These are phyloP conservation scores for Staphylotrichum longicolle DNA, from an alignment of 495 filamentous ascomycete genomes.

Conservation along the genomic window DNA sequence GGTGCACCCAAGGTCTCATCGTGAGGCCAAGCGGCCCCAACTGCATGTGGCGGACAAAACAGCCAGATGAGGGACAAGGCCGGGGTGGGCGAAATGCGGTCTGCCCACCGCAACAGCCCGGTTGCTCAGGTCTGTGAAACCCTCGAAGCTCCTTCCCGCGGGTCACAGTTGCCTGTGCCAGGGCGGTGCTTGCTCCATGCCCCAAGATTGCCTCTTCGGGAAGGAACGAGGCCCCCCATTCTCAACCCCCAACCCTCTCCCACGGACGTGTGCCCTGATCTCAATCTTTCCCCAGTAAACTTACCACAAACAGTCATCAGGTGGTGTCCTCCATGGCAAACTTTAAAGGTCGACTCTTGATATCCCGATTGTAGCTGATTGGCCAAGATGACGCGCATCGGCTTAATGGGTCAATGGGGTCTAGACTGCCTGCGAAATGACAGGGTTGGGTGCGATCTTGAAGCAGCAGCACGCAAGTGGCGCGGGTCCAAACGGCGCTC, in stretches of 20 bases:
- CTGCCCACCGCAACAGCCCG: background rate
- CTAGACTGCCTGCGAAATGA: background rate
- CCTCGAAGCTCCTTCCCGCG: no score
- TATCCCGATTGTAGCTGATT: background rate
- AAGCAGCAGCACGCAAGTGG: background rate
- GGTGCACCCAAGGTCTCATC: background rate
- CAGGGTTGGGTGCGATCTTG: background rate
- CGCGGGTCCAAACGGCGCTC: background rate
- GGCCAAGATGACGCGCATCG: background rate
- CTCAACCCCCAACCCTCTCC: no score
- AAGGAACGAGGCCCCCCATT: no score
- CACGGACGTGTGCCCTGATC: no score
- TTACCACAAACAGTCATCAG: no score
- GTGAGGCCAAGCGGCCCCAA: background rate
- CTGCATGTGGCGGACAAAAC: slow-evolving; percentile 1
- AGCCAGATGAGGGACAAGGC: background rate
- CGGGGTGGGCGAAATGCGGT: background rate
- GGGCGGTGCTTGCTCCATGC: no score
- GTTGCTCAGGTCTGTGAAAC: background rate
- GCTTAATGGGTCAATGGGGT: background rate
- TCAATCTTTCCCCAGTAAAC: no score
- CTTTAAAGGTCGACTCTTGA: background rate
- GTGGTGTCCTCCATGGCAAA: background rate
- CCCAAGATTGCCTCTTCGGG: no score
- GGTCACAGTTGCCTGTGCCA: no score